Evolutionary conservation across 225 moss, liverwort and hornwort species (phyloP).

Genomic region (Asterella californica): DNA sequence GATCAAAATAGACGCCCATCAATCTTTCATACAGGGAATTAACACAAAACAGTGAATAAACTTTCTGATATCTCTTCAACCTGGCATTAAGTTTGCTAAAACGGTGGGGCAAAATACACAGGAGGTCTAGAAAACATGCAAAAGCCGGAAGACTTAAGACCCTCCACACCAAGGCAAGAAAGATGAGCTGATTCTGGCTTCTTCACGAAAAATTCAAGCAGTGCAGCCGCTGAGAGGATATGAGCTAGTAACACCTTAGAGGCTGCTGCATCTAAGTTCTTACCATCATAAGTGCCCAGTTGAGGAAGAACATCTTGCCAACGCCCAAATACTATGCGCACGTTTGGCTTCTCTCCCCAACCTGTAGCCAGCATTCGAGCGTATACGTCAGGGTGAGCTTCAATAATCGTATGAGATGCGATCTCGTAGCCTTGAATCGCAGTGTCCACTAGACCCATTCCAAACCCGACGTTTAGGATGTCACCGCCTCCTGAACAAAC

Average conservation of each 20-base stretch:
- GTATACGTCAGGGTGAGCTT: constrained; percentile 95
- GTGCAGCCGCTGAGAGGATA: neutral
- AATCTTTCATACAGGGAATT: no score
- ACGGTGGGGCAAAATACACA: neutral
- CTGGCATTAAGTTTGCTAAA: no score
- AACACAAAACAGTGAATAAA: no score
- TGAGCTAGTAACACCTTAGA: neutral
- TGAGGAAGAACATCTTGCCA: constrained; percentile 95
- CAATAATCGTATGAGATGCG: constrained; percentile 78
- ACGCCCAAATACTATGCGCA: constrained; percentile 71
- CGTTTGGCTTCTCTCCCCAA: constrained; percentile 82
- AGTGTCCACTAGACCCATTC: constrained; percentile 92
- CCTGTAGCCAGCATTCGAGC: constrained; percentile 85
- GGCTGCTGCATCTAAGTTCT: neutral
- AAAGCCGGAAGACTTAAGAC: neutral
- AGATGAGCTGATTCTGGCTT: neutral
- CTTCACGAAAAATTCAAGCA: neutral
- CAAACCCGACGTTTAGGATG: constrained; percentile 94
- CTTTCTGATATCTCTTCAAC: no score
- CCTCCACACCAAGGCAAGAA: neutral
- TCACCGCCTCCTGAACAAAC: constrained; percentile 71
- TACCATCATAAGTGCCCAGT: constrained; percentile 75
- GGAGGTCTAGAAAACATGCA: neutral
- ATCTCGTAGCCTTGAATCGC: constrained; percentile 73
- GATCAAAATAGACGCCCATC: no score